Evolutionary conservation across 805 yeast genomes (phyloP).

Genomic region (Metahyphopichia silvanorum): DNA sequence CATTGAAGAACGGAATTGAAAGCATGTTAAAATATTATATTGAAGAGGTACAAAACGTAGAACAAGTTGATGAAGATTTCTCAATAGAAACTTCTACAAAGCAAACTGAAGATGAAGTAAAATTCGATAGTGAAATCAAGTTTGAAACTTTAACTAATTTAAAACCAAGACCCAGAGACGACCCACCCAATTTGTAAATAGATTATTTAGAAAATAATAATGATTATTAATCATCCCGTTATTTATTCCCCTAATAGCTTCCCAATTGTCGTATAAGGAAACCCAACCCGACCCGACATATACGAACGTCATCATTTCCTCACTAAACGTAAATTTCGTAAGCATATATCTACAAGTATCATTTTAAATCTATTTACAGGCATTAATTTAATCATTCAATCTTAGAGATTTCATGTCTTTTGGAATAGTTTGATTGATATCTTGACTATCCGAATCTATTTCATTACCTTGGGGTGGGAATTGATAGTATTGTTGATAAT

Average conservation of each 20-base stretch:
- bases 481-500: slow-evolving; percentile 4
- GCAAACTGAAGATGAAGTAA: slow-evolving; percentile 2
- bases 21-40: slow-evolving; percentile 68
- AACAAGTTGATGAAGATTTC: slow-evolving; percentile 44
- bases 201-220: neutral
- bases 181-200: slow-evolving; percentile 26
- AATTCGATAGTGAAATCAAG: slow-evolving; percentile 15
- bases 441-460: too few species aligned
- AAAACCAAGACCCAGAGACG: slow-evolving; percentile 25
- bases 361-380: neutral
- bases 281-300: too few species aligned
- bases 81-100: slow-evolving; percentile 6
- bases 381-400: too few species aligned
- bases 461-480: slow-evolving; percentile 3
- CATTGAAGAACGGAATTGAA: slow-evolving; percentile 67
- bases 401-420: too few species aligned
- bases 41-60: slow-evolving; percentile 62
- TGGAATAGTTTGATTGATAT: too few species aligned
- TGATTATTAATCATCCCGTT: too few species aligned
- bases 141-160: slow-evolving; percentile 9
- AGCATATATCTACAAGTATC: neutral
- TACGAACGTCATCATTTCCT: too few species aligned
- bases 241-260: too few species aligned
- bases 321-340: neutral
- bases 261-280: too few species aligned